Evolutionary conservation across 2,329 filamentous ascomycete species (phyloP).

Genomic region (Trichoderma oligosporum): DNA sequence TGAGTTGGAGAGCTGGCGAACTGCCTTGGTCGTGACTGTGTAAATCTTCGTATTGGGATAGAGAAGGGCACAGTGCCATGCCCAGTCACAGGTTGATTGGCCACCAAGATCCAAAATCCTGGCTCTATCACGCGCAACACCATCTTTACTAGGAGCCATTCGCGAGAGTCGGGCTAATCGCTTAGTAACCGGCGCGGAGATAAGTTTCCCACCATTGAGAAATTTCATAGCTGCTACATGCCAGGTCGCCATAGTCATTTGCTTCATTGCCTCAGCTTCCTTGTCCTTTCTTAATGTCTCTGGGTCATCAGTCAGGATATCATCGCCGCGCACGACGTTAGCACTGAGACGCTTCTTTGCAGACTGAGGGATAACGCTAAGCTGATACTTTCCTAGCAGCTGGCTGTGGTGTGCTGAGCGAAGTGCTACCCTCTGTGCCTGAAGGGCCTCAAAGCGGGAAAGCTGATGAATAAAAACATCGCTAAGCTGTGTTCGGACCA

Average conservation of each 20-base stretch:
- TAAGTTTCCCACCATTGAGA: slow-evolving; percentile 61
- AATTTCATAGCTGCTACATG: slow-evolving; percentile 58
- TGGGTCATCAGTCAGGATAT: slow-evolving; percentile 58
- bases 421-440: slow-evolving; percentile 74
- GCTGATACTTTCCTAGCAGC: slow-evolving; percentile 79
- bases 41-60: slow-evolving; percentile 84
- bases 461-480: slow-evolving; percentile 85
- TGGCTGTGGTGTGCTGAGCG: slow-evolving; percentile 71
- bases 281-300: slow-evolving; percentile 65
- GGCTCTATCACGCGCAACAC: slow-evolving; percentile 49
- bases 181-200: slow-evolving; percentile 61
- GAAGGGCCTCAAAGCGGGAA: slow-evolving; percentile 81
- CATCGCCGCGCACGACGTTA: slow-evolving; percentile 71
- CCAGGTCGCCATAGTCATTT: slow-evolving; percentile 61
- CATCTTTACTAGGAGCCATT: slow-evolving; percentile 42
- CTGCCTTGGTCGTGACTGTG: slow-evolving; percentile 74
- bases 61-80: slow-evolving; percentile 84
- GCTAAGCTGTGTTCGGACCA: slow-evolving; percentile 59
- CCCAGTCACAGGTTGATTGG: slow-evolving; percentile 85
- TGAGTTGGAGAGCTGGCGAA: slow-evolving; percentile 66
- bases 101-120: slow-evolving; percentile 84
- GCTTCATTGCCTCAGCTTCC: slow-evolving; percentile 73
- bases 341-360: slow-evolving; percentile 67
- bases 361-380: slow-evolving; percentile 64
- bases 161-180: slow-evolving; percentile 54